Evolutionary conservation across 2,329 filamentous ascomycete genomes (phyloP).

Genomic region (Dactylonectria macrodidyma): DNA sequence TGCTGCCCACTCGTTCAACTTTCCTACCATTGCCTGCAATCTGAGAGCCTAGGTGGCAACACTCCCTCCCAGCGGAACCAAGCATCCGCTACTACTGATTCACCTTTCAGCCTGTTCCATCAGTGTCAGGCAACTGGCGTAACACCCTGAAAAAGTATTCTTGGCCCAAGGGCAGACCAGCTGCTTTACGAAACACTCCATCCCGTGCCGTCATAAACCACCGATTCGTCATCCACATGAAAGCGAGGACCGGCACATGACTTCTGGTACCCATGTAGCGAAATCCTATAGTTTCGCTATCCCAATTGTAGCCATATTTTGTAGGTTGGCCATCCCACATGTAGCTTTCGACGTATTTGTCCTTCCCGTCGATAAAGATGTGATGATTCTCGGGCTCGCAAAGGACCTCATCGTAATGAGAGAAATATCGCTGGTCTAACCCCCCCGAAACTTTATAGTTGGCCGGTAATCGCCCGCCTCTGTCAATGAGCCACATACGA

Average conservation of each 20-base stretch:
- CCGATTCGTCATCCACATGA: neutral
- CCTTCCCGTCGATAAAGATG: conserved; percentile 14
- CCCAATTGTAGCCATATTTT: too few relatives aligned
- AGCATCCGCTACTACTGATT: neutral
- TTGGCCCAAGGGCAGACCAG: neutral
- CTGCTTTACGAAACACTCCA: neutral
- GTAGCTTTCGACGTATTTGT: conserved; percentile 12
- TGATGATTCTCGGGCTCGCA: conserved; percentile 2
- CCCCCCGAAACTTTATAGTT: neutral
- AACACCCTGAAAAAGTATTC: neutral
- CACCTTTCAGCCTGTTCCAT: neutral
- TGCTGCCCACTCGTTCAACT: too few relatives aligned
- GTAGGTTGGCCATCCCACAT: neutral
- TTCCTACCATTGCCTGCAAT: too few relatives aligned
- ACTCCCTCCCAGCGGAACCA: neutral
- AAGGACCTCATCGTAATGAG: neutral
- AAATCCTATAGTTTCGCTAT: too few relatives aligned
- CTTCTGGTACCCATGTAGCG: neutral
- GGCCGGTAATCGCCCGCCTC: conserved; percentile 11
- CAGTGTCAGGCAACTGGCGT: neutral
- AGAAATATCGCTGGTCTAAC: too few relatives aligned
- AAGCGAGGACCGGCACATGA: neutral
- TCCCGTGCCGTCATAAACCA: neutral
- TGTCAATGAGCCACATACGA: conserved; percentile 23
- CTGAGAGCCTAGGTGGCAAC: too few relatives aligned